Conservation (phyloP, 225 moss, liverwort and hornwort species). For the Asterella californica region DNA sequence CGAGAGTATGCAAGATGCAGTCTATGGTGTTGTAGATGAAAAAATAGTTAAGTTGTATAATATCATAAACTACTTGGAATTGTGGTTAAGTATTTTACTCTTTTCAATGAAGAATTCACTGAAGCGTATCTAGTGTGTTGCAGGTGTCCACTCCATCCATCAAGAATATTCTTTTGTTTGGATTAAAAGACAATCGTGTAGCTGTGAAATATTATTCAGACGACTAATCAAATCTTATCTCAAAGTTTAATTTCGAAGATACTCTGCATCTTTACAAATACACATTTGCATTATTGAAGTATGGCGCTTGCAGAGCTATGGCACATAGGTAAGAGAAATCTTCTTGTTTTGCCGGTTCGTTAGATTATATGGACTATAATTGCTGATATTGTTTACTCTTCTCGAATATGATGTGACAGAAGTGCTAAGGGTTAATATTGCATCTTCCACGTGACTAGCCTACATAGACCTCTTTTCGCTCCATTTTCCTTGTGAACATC, state of each 20-base stretch:
- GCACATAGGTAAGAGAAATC: neutral
- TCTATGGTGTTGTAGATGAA: neutral
- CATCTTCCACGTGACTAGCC: too few species aligned
- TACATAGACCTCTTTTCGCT: too few species aligned
- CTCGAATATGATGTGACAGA: too few species aligned
- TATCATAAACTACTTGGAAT: neutral
- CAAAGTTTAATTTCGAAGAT: constrained; percentile 78
- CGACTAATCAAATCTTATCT: constrained; percentile 68
- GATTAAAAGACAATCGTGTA: constrained; percentile 75
- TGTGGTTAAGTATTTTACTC: neutral
- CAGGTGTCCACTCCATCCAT: constrained; percentile 76
- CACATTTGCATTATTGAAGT: neutral
- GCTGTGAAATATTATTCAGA: constrained; percentile 85
- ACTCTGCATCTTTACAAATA: constrained; percentile 61
- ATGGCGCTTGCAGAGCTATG: neutral
- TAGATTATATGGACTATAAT: neutral
- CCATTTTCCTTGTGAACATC: too few species aligned
- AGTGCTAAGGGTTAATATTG: too few species aligned
- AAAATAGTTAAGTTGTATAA: neutral
- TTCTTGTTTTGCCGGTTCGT: neutral
- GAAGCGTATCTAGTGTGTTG: neutral
- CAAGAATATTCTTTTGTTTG: constrained; percentile 75
- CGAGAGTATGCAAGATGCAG: neutral
- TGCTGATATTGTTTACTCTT: neutral
- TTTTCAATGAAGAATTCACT: too few species aligned